Evolutionary conservation across 2,329 filamentous ascomycete genomes (phyloP).

Genomic region (Cladosporium sp.): DNA sequence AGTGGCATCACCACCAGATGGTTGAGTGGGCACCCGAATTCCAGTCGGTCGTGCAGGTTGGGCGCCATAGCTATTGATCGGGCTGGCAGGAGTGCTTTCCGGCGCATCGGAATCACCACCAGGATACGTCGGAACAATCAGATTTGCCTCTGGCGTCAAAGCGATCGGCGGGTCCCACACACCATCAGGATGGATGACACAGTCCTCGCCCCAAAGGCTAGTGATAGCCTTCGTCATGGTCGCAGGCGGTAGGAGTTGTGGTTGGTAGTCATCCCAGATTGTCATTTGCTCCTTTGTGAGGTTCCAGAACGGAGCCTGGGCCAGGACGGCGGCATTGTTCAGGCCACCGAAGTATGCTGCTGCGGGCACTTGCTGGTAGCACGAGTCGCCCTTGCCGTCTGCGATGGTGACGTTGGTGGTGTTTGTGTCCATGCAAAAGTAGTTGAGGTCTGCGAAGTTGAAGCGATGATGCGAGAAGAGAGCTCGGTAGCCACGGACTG

Average conservation of each 20-base stretch:
- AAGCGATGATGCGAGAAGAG: slow-evolving; percentile 16
- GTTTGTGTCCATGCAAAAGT: slow-evolving; percentile 18
- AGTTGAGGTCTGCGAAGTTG: slow-evolving; percentile 24
- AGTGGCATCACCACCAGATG: neutral
- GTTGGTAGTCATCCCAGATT: slow-evolving; percentile 22
- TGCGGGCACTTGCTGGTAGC: slow-evolving; percentile 25
- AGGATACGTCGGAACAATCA: neutral
- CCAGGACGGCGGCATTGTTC: slow-evolving; percentile 9
- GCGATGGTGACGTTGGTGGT: slow-evolving; percentile 17
- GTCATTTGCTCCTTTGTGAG: slow-evolving; percentile 13
- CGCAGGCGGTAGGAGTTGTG: slow-evolving; percentile 17
- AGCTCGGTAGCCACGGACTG: slow-evolving; percentile 19
- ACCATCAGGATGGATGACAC: slow-evolving; percentile 17
- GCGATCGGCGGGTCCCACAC: slow-evolving; percentile 21
- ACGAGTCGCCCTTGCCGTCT: slow-evolving; percentile 16
- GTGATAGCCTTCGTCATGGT: slow-evolving; percentile 7
- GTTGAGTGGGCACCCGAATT: neutral
- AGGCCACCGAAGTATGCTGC: slow-evolving; percentile 20
- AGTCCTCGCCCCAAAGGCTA: slow-evolving; percentile 15
- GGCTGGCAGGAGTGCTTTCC: slow-evolving; percentile 2
- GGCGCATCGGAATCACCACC: neutral
- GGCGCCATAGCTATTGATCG: slow-evolving; percentile 3
- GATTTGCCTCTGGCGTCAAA: slow-evolving; percentile 1
- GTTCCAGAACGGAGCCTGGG: slow-evolving; percentile 4
- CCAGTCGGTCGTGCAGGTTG: slow-evolving; percentile 2